Evolutionary conservation across 2,329 filamentous ascomycete genomes (phyloP).

Genomic region (Scolecobasidium constrictum): DNA sequence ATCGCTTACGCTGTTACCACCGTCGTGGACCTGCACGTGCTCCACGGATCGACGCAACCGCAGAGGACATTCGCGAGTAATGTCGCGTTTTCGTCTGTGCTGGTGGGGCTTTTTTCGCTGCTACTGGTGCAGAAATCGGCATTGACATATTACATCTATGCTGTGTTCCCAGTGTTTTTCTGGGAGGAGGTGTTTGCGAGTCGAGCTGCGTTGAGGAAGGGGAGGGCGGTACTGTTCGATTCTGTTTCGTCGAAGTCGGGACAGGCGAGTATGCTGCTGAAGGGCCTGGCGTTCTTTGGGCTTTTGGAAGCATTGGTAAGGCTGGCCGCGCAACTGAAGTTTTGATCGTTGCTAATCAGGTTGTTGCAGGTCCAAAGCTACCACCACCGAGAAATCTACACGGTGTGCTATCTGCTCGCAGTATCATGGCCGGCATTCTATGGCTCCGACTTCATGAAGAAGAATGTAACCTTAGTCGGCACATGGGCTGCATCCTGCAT

Average conservation of each 20-base stretch:
- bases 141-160: slow-evolving; percentile 78
- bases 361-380: slow-evolving; percentile 77
- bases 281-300: slow-evolving; percentile 56
- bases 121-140: slow-evolving; percentile 74
- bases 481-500: slow-evolving; percentile 70
- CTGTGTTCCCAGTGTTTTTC: slow-evolving; percentile 84
- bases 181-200: slow-evolving; percentile 92
- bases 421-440: slow-evolving; percentile 69
- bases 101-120: slow-evolving; percentile 67
- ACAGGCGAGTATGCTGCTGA: slow-evolving; percentile 49
- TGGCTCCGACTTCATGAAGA: slow-evolving; percentile 58
- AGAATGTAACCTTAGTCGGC: slow-evolving; percentile 51
- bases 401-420: slow-evolving; percentile 64
- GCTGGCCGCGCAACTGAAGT: slow-evolving; percentile 1
- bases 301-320: slow-evolving; percentile 63
- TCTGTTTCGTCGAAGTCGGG: slow-evolving; percentile 53
- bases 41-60: slow-evolving; percentile 51
- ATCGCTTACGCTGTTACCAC: slow-evolving; percentile 85
- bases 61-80: slow-evolving; percentile 46
- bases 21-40: slow-evolving; percentile 77
- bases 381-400: slow-evolving; percentile 80
- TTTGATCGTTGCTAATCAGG: slow-evolving; percentile 3
- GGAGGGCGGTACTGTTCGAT: slow-evolving; percentile 56
- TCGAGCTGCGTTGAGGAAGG: slow-evolving; percentile 56
- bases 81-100: slow-evolving; percentile 60